Evolutionary conservation across 2,329 filamentous ascomycete species (phyloP).

Genomic region (Periconia sp.): DNA sequence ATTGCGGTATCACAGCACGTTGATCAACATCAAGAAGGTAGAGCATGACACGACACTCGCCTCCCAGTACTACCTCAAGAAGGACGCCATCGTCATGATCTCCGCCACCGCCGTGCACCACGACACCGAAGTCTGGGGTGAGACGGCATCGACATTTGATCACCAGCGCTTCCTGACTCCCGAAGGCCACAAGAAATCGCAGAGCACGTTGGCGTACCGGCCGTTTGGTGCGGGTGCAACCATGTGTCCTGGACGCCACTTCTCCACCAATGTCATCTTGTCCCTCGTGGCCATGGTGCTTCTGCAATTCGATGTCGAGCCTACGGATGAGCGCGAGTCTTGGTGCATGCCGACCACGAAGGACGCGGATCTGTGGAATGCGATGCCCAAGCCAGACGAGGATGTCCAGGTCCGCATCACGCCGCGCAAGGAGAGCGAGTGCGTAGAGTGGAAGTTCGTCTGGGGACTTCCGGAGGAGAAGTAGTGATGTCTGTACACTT

Average conservation of each 20-base stretch:
- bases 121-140: conserved; percentile 41
- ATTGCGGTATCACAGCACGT: conserved; percentile 48
- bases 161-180: conserved; percentile 36
- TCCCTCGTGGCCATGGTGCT: conserved; percentile 40
- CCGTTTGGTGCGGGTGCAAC: conserved; percentile 43
- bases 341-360: conserved; percentile 30
- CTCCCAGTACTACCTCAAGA: conserved; percentile 44
- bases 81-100: conserved; percentile 45
- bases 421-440: conserved; percentile 7
- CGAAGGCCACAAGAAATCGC: conserved; percentile 16
- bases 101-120: conserved; percentile 40
- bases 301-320: conserved; percentile 39
- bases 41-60: conserved; percentile 43
- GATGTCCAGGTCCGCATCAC: conserved; percentile 26
- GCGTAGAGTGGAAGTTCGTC: conserved; percentile 26
- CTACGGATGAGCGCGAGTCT: conserved; percentile 18
- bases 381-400: conserved; percentile 37
- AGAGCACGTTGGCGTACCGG: conserved; percentile 35
- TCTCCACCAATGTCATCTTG: conserved; percentile 43
- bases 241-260: conserved; percentile 48
- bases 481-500: too few species aligned
- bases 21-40: conserved; percentile 46
- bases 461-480: too few species aligned
- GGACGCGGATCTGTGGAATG: conserved; percentile 38
- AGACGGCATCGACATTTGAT: conserved; percentile 37